Evolutionary conservation across 106 monocot genomes (phyloP), one percentile per base, ranked within the genome.

Genomic region (Acorus gramineus): DNA sequence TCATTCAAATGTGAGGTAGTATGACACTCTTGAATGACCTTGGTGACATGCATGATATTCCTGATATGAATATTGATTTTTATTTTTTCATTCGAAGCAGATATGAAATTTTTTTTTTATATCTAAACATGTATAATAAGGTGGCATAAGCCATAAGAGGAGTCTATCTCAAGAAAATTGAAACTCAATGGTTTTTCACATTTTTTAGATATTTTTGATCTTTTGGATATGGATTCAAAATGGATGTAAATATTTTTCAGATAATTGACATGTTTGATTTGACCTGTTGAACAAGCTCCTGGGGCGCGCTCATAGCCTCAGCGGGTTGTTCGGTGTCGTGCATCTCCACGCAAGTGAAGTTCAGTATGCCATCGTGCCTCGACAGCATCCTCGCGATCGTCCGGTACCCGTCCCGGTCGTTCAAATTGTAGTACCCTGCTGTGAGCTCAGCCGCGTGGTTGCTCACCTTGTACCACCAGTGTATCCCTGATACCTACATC

Each of bases 341-440:
- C 88, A 89, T 89, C 70, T 84, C 84, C 9, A 78, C 69, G 14
- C 79, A 89, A 7, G 84, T 83, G 75, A 84, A 87, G 74, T 80
- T 87, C 2, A 83, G 14, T 5, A 77, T 53, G 7, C 75, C 83
- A 55, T 74, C 10, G 58, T 81, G 80, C 52, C 80, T 77, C 42
- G 70, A 53, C 3, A 86, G 50, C 76, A 79, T 67, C 53, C 71
- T 73, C 13, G 86, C 79, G 55, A 86, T 56, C 51, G 83, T 65
- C 65, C 74, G 58, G 60, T 82, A 86, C 46, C 83, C 80, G 56
- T 83, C 80, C 59, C 77, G 59, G 8, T 56, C 11, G 6, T 63
- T 49, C 44, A 79, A 63, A 68, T 82, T 79, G 59, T 86, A 86
- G 66, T 86, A 82, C 12, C 82, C 86, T 12, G 82, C 65, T 2